Evolutionary conservation across 306 rosid genomes (phyloP).

Genomic region (Cyamopsis tetragonoloba): DNA sequence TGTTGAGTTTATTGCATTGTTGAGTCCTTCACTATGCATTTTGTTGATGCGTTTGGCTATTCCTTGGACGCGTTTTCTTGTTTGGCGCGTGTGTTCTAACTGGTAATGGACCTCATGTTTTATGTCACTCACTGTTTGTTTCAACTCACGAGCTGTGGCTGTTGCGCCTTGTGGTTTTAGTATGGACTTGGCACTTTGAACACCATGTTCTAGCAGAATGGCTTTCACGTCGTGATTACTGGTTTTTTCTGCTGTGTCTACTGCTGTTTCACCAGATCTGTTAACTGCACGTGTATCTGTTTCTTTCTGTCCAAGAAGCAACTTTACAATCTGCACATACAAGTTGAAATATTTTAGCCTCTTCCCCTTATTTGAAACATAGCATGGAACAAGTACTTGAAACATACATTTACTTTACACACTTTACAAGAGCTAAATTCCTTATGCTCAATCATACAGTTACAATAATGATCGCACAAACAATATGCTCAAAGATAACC

Average conservation of each 20-base stretch:
- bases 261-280: slow-evolving; percentile 70
- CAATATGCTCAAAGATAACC: neutral
- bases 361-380: neutral
- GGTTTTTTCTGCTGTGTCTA: slow-evolving; percentile 88
- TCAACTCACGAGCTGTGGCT: slow-evolving; percentile 70
- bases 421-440: too few species aligned
- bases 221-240: slow-evolving; percentile 43
- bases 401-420: too few species aligned
- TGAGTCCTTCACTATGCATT: slow-evolving; percentile 87
- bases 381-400: neutral
- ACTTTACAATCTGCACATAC: slow-evolving; percentile 65
- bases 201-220: slow-evolving; percentile 62
- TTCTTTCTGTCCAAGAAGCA: slow-evolving; percentile 54
- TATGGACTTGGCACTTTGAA: slow-evolving; percentile 60
- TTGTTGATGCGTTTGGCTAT: slow-evolving; percentile 93
- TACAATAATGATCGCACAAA: too few species aligned
- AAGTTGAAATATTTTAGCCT: slow-evolving; percentile 9
- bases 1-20: slow-evolving; percentile 95
- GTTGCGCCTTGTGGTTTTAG: slow-evolving; percentile 45
- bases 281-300: slow-evolving; percentile 50
- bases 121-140: slow-evolving; percentile 93
- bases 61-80: slow-evolving; percentile 89
- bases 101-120: slow-evolving; percentile 91
- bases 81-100: slow-evolving; percentile 91
- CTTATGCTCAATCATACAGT: too few species aligned